phyloP scores from a whole-genome alignment of 2,329 filamentous ascomycete species.

The Chaetomiaceae sp. region DNA sequence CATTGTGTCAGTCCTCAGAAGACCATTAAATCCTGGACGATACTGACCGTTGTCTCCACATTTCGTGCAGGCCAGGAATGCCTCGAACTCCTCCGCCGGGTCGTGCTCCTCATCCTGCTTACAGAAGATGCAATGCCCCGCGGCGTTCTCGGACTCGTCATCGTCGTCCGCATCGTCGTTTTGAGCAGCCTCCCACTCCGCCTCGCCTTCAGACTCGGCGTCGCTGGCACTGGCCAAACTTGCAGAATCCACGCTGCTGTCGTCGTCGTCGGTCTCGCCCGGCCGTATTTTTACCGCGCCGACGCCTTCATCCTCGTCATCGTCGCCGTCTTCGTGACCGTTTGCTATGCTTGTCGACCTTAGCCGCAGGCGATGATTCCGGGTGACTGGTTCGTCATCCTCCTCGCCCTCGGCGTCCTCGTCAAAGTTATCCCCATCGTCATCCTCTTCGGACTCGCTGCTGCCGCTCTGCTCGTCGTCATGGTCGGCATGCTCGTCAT shows the following conservation, averaged over 20 bases:
- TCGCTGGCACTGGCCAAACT: conserved; percentile 46
- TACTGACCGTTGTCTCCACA: conserved; percentile 80
- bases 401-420: conserved; percentile 30
- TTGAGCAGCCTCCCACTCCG: conserved; percentile 53
- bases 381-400: conserved; percentile 26
- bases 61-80: conserved; percentile 68
- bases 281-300: conserved; percentile 55
- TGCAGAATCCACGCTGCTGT: conserved; percentile 25
- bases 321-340: conserved; percentile 28
- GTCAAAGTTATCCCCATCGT: conserved; percentile 24
- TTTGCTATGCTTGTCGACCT: conserved; percentile 20
- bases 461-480: conserved; percentile 21
- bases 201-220: conserved; percentile 53
- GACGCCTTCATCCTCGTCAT: conserved; percentile 51
- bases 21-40: conserved; percentile 10
- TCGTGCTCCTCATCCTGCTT: conserved; percentile 78
- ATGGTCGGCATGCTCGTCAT: conserved; percentile 26
- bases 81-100: conserved; percentile 74
- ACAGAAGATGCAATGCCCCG: conserved; percentile 64
- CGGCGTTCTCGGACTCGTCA: conserved; percentile 51
- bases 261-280: conserved; percentile 44
- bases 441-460: conserved; percentile 28
- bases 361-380: conserved; percentile 14
- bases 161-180: conserved; percentile 53
- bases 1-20: conserved; percentile 27